A percentile compares a stretch with the other conserved stretches of the same genome.
Evolutionary conservation across 2,329 filamentous ascomycete genomes (phyloP).

Genomic region (Penicillium sp.): DNA sequence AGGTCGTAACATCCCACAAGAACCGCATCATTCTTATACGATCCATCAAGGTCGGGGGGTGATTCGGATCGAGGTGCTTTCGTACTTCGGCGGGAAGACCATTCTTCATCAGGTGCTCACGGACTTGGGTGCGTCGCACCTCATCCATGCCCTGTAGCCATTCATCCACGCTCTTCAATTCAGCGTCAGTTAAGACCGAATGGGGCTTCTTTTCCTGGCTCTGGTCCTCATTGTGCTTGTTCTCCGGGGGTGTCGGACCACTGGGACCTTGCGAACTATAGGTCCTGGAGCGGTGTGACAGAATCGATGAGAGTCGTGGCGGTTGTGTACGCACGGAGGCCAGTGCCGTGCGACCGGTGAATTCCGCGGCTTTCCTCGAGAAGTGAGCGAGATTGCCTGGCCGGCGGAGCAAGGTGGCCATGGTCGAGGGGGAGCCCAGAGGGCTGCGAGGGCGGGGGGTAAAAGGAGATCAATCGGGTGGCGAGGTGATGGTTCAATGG

Average conservation of each 20-base stretch:
- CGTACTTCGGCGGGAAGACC: conserved; percentile 71
- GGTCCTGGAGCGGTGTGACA: conserved; percentile 36
- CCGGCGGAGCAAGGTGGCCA: conserved; percentile 69
- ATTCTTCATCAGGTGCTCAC: conserved; percentile 65
- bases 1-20: conserved; percentile 57
- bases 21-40: conserved; percentile 64
- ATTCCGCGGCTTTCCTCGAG: conserved; percentile 59
- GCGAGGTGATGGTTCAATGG: conserved; percentile 20
- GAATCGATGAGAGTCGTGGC: conserved; percentile 41
- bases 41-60: conserved; percentile 56
- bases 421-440: conserved; percentile 49
- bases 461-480: conserved; percentile 26
- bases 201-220: conserved; percentile 40
- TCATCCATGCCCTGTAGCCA: conserved; percentile 59
- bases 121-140: conserved; percentile 58
- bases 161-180: conserved; percentile 60
- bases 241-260: conserved; percentile 47
- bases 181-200: conserved; percentile 54
- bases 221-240: conserved; percentile 30
- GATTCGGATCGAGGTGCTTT: conserved; percentile 56
- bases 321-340: conserved; percentile 41
- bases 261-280: conserved; percentile 49
- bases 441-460: conserved; percentile 29
- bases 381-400: conserved; percentile 67
- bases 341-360: conserved; percentile 53